Evolutionary conservation across 805 yeast genomes (phyloP).

Genomic region (Lachancea sp.): DNA sequence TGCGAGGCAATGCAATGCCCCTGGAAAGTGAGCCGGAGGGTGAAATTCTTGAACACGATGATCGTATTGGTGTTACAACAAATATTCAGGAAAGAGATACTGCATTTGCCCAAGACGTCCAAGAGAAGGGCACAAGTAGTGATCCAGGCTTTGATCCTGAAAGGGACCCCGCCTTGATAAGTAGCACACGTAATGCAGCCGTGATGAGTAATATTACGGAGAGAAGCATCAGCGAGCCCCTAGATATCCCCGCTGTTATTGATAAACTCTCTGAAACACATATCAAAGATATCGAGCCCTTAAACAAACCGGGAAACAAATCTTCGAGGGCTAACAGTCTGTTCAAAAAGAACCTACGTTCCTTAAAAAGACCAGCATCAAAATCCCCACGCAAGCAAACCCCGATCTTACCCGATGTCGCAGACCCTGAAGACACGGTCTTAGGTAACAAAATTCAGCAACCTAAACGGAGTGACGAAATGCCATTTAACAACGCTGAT

Average conservation of each 20-base stretch:
- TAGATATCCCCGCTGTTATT: background rate
- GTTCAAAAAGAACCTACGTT: conserved; percentile 7
- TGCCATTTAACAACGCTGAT: conserved; percentile 4
- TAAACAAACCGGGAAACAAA: background rate
- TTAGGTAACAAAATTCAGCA: background rate
- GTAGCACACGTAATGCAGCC: background rate
- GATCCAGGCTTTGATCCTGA: background rate
- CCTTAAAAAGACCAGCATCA: background rate
- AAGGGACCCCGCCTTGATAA: too few relatives aligned
- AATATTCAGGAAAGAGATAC: background rate
- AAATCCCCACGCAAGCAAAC: background rate
- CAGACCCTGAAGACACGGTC: background rate
- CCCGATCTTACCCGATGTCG: background rate
- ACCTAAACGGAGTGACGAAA: background rate
- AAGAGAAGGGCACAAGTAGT: too few relatives aligned
- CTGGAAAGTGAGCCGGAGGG: too few relatives aligned
- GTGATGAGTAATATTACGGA: background rate
- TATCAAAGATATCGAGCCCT: background rate
- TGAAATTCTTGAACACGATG: background rate
- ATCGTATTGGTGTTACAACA: background rate
- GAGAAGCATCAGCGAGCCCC: background rate
- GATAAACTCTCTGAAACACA: background rate
- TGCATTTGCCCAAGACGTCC: too few relatives aligned
- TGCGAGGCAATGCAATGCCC: background rate
- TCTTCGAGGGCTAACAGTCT: background rate